phyloP scores from a whole-genome alignment of 257 asterid species.

The Ilex asprella region DNA sequence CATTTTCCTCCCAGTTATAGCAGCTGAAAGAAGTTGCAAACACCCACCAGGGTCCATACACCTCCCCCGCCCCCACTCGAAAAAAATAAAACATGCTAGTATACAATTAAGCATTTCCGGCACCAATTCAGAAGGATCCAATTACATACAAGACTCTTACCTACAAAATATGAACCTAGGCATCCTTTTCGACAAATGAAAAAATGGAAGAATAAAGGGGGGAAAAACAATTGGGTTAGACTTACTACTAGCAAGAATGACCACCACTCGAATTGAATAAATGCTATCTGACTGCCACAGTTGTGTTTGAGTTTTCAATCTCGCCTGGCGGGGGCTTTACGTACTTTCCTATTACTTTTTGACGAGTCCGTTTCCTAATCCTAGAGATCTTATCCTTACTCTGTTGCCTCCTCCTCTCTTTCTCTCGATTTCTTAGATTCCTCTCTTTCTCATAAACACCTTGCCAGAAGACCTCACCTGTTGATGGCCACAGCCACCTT shows the following conservation, averaged over 20 bases:
- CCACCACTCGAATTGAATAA: not conserved
- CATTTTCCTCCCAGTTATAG: not conserved
- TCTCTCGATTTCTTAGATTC: slow-evolving; percentile 45
- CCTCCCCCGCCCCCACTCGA: not conserved
- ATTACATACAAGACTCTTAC: slow-evolving; percentile 15
- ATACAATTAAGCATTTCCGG: slow-evolving; percentile 12
- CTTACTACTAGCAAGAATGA: too few species aligned
- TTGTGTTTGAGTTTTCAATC: slow-evolving; percentile 30
- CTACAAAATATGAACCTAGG: slow-evolving; percentile 18
- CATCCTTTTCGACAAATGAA: slow-evolving; percentile 39
- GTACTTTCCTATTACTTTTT: slow-evolving; percentile 72
- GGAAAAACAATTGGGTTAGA: too few species aligned
- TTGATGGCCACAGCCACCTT: slow-evolving; percentile 86
- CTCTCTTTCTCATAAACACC: slow-evolving; percentile 71
- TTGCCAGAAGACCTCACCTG: slow-evolving; percentile 87
- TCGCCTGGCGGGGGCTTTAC: slow-evolving; percentile 70
- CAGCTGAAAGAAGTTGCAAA: too few species aligned
- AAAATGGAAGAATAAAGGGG: slow-evolving; percentile 21
- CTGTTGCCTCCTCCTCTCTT: slow-evolving; percentile 59
- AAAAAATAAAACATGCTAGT: slow-evolving; percentile 1
- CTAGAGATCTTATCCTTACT: slow-evolving; percentile 72
- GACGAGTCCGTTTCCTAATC: slow-evolving; percentile 57
- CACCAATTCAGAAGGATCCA: slow-evolving; percentile 28
- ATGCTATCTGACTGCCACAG: slow-evolving; percentile 29
- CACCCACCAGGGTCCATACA: not conserved